Percentiles rank a stretch among this genome's conserved stretches.
phyloP scores from a whole-genome alignment of 2,329 filamentous ascomycete species.

The Ramularia collo-cygni region DNA sequence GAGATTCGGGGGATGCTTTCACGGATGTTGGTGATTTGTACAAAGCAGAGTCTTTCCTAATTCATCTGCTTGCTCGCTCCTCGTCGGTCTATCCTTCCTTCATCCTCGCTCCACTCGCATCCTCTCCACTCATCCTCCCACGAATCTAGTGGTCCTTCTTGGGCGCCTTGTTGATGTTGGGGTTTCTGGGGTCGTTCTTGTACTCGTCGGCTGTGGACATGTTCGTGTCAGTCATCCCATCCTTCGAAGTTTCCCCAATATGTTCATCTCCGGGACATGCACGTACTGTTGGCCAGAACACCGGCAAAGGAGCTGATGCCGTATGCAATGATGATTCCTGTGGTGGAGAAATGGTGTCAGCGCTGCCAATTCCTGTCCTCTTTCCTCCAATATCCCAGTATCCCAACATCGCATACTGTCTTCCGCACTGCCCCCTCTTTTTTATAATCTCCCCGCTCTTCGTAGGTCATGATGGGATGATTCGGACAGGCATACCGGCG shows the following conservation, averaged over 20 bases:
- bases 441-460: background rate
- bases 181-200: conserved; percentile 96
- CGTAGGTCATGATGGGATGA: background rate
- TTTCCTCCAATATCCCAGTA: conserved; percentile 2
- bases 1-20: too few species aligned
- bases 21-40: too few species aligned
- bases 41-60: too few species aligned
- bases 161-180: conserved; percentile 39
- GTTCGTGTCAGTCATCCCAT: conserved; percentile 6
- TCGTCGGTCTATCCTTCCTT: too few species aligned
- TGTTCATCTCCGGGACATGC: conserved; percentile 15
- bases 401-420: background rate
- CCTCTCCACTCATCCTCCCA: background rate
- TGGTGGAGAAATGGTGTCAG: conserved; percentile 10
- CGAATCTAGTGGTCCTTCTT: conserved; percentile 23
- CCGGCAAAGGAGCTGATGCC: conserved; percentile 81
- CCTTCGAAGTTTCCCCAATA: background rate
- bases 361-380: conserved; percentile 3
- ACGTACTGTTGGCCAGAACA: conserved; percentile 71
- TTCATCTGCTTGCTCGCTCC: too few species aligned
- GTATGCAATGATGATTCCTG: conserved; percentile 81
- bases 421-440: conserved; percentile 3
- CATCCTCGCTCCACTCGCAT: background rate
- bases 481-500: conserved; percentile 60
- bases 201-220: conserved; percentile 70